A percentile compares a stretch with the other conserved stretches of the same genome.
phyloP scores from a whole-genome alignment of 306 rosid species.

The Spatholobus suberectus region DNA sequence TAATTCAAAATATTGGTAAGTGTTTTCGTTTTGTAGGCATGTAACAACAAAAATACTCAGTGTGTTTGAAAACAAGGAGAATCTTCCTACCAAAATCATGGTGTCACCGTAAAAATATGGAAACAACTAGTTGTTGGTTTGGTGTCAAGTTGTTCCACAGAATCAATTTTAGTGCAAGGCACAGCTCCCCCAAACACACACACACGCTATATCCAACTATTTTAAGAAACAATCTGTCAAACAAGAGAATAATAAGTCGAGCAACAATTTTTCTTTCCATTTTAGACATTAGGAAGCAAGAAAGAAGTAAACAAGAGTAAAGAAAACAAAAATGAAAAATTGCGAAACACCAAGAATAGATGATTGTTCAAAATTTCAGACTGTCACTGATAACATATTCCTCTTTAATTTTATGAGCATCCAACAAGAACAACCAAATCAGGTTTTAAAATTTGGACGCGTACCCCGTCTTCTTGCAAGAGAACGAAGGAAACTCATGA shows the following conservation, averaged over 20 bases:
- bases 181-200: too few relatives aligned
- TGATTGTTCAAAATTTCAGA: neutral
- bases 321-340: neutral
- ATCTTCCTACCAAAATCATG: too few relatives aligned
- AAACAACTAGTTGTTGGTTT: too few relatives aligned
- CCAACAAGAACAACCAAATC: neutral
- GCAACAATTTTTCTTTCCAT: neutral
- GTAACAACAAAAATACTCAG: too few relatives aligned
- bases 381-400: neutral
- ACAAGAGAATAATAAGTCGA: neutral
- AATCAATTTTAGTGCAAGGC: too few relatives aligned
- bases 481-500: neutral
- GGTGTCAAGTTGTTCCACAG: too few relatives aligned
- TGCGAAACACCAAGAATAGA: conserved; percentile 20
- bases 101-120: too few relatives aligned
- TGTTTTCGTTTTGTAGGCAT: too few relatives aligned
- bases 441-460: neutral
- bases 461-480: neutral
- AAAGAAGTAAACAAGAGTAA: neutral
- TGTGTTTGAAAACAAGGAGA: too few relatives aligned
- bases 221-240: neutral
- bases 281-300: neutral
- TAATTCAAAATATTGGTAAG: too few relatives aligned
- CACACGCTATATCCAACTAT: neutral
- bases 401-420: neutral